Evolutionary conservation across 106 monocot species (phyloP).

Genomic region (Hemerocallis citrina): DNA sequence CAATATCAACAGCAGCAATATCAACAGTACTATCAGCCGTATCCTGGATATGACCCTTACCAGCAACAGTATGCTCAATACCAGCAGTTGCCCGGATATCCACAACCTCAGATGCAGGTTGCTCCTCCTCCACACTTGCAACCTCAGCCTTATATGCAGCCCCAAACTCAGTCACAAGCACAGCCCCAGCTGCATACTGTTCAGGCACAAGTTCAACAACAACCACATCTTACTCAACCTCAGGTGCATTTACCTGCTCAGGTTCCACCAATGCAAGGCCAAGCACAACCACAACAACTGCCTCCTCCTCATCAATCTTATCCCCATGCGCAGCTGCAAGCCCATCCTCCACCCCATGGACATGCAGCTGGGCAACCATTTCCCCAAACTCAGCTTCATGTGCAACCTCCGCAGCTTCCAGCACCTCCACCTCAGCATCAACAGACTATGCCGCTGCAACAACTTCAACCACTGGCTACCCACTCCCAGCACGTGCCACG

Average conservation of each 20-base stretch:
- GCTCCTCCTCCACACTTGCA: not conserved
- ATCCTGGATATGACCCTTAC: conserved; percentile 78
- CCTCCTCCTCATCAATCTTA: conserved; percentile 20
- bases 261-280: not conserved
- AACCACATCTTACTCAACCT: conserved; percentile 1
- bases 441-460: conserved; percentile 18
- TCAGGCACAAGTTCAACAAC: conserved; percentile 3
- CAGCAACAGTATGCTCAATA: conserved; percentile 75
- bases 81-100: conserved; percentile 43
- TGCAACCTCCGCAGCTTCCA: conserved; percentile 11
- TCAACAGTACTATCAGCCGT: conserved; percentile 93
- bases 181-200: conserved; percentile 15
- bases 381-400: conserved; percentile 13
- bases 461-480: conserved; percentile 12
- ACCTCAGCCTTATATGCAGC: conserved; percentile 6
- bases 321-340: conserved; percentile 17
- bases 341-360: conserved; percentile 14
- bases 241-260: conserved; percentile 11
- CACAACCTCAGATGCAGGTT: conserved; percentile 20
- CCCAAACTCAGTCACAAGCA: conserved; percentile 7
- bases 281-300: conserved; percentile 19
- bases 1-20: conserved; percentile 97
- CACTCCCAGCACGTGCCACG: conserved; percentile 12
- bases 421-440: conserved; percentile 16
- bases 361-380: too few species aligned